Base-by-base conservation (phyloP, 2,329 filamentous ascomycete genomes). In the Clarireedia homoeocarpa region DNA sequence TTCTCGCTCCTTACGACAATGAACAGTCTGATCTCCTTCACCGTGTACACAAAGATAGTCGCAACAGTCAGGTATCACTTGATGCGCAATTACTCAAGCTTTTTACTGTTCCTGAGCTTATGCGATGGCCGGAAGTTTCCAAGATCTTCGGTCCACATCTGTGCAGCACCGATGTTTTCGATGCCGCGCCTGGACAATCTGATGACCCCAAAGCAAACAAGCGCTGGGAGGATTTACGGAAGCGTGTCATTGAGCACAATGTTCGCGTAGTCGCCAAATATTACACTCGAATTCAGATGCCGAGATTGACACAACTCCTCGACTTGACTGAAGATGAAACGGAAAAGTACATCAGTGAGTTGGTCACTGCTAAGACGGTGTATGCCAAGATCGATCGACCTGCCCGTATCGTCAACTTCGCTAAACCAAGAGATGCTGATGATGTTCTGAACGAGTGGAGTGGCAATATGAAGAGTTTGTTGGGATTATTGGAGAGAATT, bases 401-500 rank as follows among this genome's bases (percentile, higher is more conserved):
- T 0, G 94, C 94, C 5, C 82, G 89, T 57, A 82, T 97, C 59
- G 91, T 99, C 67, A 96, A 80, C 72, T 99, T 99, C 69, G 91
- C 92, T 61, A 94, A 95, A 79, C 90, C 91, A 52, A 84, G 92
- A 62, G 91, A 96, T 72, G 90, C 91, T 1, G 94, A 99, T 69
- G 94, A 99, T 72, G 85, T 96, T 53, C 76, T 99, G 68, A 99
- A 99, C 70, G 94, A 99, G 74, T 99, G 94, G 94, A 96, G 91
- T 71, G 86, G 89, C 67, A 96, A 96, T 73, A 97, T 96, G 90
- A 95, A 94, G 85, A 91, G 86, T 69, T 74, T 96, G 66, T 74
- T 96, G 62, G 90, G 89, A 10, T 75, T 92, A 55, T 70, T 96
- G 69, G 91, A 96, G 78, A 82, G 91, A 61, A 95, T 99, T 59